phyloP scores from a whole-genome alignment of 805 yeast species.

The Yarrowia divulgata region DNA sequence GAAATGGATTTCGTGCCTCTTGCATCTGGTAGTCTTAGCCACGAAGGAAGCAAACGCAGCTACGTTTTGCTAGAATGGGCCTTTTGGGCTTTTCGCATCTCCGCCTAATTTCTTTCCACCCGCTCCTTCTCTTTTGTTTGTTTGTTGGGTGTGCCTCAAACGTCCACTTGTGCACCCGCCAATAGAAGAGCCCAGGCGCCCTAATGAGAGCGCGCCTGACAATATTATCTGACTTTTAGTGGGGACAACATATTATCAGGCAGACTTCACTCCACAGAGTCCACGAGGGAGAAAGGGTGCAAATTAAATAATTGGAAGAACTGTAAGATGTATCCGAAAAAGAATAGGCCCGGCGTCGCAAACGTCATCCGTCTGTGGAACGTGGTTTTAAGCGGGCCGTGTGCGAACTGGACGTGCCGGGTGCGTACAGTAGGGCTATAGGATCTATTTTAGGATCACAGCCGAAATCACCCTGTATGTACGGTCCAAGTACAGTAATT shows the following conservation, averaged over 20 bases:
- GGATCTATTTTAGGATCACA: slow-evolving; percentile 2
- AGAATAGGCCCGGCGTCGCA: background rate
- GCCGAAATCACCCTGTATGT: background rate
- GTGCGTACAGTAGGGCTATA: background rate
- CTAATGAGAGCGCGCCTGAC: background rate
- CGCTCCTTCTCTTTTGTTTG: background rate
- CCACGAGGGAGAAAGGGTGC: background rate
- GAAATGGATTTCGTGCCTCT: slow-evolving; percentile 11
- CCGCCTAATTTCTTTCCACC: background rate
- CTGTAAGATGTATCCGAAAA: too few species aligned
- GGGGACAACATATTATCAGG: background rate
- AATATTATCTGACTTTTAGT: background rate
- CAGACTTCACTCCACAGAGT: too few species aligned
- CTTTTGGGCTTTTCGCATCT: background rate
- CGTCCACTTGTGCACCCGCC: background rate
- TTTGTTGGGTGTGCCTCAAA: background rate
- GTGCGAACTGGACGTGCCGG: too few species aligned
- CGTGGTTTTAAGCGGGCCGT: too few species aligned
- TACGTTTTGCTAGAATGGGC: background rate
- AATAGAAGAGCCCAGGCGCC: background rate
- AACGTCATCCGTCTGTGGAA: background rate
- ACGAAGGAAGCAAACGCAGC: background rate
- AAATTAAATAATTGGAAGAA: background rate
- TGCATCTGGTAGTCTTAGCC: background rate
- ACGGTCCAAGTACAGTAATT: too few species aligned